A percentile compares a stretch with the other conserved stretches of the same genome.
phyloP scores from a whole-genome alignment of 2,329 filamentous ascomycete species.

The Seiridium unicorne region DNA sequence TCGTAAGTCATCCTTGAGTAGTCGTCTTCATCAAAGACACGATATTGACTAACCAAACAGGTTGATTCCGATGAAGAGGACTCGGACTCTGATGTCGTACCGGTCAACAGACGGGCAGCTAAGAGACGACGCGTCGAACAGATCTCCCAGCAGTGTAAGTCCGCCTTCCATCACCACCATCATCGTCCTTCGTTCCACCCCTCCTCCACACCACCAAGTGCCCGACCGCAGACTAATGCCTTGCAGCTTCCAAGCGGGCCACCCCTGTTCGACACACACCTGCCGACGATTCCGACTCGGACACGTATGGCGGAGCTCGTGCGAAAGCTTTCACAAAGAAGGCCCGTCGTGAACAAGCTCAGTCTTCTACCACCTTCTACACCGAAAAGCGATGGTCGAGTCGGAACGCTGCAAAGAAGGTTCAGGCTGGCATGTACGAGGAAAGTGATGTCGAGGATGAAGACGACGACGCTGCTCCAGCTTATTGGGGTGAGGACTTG shows the following conservation, averaged over 20 bases:
- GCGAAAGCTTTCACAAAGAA: slow-evolving; percentile 71
- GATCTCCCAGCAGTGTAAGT: slow-evolving; percentile 62
- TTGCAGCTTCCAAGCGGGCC: slow-evolving; percentile 57
- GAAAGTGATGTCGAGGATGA: slow-evolving; percentile 67
- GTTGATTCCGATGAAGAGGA: slow-evolving; percentile 56
- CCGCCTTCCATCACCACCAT: slow-evolving; percentile 4
- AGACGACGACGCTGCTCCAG: slow-evolving; percentile 65
- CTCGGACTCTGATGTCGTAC: slow-evolving; percentile 70
- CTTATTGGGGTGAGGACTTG: slow-evolving; percentile 67
- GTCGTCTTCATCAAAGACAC: neutral
- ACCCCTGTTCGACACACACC: slow-evolving; percentile 55
- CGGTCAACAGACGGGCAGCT: slow-evolving; percentile 54
- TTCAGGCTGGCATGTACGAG: slow-evolving; percentile 61
- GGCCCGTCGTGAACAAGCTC: slow-evolving; percentile 66
- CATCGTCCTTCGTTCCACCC: neutral
- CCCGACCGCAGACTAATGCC: slow-evolving; percentile 12
- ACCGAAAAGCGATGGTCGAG: slow-evolving; percentile 91
- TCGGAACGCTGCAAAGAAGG: slow-evolving; percentile 71
- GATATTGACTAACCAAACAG: slow-evolving; percentile 15
- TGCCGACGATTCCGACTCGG: slow-evolving; percentile 64
- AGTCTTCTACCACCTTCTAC: slow-evolving; percentile 65
- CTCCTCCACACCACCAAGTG: neutral
- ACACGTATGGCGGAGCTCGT: slow-evolving; percentile 76
- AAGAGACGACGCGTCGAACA: slow-evolving; percentile 68
- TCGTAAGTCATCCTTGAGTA: slow-evolving; percentile 40